Base-by-base conservation (phyloP, 495 filamentous ascomycete species). In the Daldinia bambusicola region DNA sequence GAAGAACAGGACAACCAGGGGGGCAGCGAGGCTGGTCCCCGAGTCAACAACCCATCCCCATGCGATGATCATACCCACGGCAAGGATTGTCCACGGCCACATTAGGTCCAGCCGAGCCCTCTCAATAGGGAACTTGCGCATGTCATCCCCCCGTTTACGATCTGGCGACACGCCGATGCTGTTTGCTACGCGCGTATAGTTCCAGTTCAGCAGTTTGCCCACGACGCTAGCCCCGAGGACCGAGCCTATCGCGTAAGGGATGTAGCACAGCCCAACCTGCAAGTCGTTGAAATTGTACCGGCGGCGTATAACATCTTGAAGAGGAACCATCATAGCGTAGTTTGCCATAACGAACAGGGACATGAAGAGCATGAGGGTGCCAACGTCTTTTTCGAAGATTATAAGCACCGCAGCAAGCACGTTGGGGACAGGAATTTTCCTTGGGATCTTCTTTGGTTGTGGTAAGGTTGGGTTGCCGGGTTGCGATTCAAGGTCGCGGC, bases 131-230 rank as follows among this genome's bases (percentile, higher is more conserved):
- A 61, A 51, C 31, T 31, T 61, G 8, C 41, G 43, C 43, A 61
- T 50, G 18, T 61, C 41, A 2, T 61, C 41, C 0, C 43, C 41
- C 9, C 58, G 58, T 20, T 61, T 61, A 10, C 43, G 58, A 20
- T 50, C 43, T 1, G 43, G 40, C 9, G 58, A 34, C 14, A 61
- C 58, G 2, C 58, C 58, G 9, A 51, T 37, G 16, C 40, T 61
- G 8, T 32, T 26, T 0, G 58, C 58, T 1, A 50, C 43, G 2
- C 58, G 43, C 40, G n/a, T n/a, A 18, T 50, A 61, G 16, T 61
- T 61, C 58, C 58, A 61, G 31, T 61, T 51, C 9, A 61, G 12
- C n/a, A 61, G n/a, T 16, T 50, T 50, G 13, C 58, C 58, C 1
- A 50, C 58, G 10, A 14, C 4, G 16, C 14, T 37, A 9, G 41